Conservation (phyloP, 495 filamentous ascomycete species). For the Penicillium dipodomyicola region DNA sequence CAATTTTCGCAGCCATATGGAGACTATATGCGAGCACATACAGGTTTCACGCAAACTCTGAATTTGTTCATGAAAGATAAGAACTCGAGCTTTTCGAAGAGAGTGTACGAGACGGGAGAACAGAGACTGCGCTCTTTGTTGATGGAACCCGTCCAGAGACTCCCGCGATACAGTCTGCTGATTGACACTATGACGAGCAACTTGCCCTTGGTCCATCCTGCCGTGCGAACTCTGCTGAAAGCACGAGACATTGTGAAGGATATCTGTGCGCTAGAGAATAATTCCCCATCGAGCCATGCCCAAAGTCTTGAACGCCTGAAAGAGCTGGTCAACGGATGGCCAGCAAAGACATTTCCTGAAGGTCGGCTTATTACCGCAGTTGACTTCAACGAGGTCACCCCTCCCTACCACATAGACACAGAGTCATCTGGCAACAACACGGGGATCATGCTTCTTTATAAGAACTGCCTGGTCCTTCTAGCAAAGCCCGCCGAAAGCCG, state of each 20-base stretch:
- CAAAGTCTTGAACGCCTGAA: conserved; percentile 69
- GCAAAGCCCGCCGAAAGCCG: conserved; percentile 59
- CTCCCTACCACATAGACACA: conserved; percentile 62
- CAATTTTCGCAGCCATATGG: conserved; percentile 85
- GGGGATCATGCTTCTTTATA: conserved; percentile 79
- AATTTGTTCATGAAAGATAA: conserved; percentile 67
- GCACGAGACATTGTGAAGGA: conserved; percentile 89
- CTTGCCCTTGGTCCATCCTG: conserved; percentile 79
- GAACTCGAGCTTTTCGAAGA: conserved; percentile 74
- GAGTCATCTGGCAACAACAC: conserved; percentile 40
- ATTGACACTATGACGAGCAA: conserved; percentile 91
- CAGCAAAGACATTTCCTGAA: conserved; percentile 62
- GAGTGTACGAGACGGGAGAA: conserved; percentile 81
- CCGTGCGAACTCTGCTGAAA: conserved; percentile 72
- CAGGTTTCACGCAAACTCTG: conserved; percentile 76
- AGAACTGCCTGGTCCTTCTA: conserved; percentile 75
- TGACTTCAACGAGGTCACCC: conserved; percentile 73
- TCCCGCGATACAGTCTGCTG: conserved; percentile 91
- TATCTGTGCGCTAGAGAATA: conserved; percentile 84
- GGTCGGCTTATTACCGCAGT: conserved; percentile 82
- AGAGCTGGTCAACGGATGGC: conserved; percentile 78
- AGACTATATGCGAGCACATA: conserved; percentile 84
- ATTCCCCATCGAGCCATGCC: conserved; percentile 59
- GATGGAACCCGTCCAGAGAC: conserved; percentile 93
- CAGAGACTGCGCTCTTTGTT: conserved; percentile 87